Evolutionary conservation across 2,329 filamentous ascomycete genomes (phyloP).

Genomic region (Pseudogymnoascus sp.): DNA sequence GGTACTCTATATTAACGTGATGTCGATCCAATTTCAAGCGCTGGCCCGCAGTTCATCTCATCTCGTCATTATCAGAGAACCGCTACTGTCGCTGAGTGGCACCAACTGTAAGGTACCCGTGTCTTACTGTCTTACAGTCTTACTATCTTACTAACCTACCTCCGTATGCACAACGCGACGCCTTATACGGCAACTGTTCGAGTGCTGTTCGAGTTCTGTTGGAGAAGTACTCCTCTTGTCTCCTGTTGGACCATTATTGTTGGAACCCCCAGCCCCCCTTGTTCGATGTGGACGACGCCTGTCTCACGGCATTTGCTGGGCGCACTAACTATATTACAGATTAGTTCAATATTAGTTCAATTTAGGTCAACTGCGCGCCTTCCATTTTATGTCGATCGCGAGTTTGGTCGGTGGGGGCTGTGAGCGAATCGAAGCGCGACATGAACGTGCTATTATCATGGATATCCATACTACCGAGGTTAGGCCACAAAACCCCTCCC

Average conservation of each 20-base stretch:
- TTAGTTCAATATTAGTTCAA: background rate
- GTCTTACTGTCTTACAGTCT: background rate
- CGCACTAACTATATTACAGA: background rate
- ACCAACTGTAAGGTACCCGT: background rate
- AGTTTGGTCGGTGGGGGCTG: background rate
- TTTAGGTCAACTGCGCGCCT: background rate
- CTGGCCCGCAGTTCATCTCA: background rate
- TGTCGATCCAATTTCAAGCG: background rate
- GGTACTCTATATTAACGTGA: background rate
- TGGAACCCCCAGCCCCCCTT: background rate
- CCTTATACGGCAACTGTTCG: background rate
- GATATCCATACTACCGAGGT: background rate
- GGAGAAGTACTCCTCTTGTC: background rate
- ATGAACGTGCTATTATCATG: background rate
- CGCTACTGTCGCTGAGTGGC: background rate
- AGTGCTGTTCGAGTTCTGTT: conserved; percentile 1
- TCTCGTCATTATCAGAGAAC: background rate
- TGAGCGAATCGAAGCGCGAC: background rate
- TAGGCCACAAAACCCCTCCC: background rate
- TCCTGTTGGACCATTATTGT: background rate
- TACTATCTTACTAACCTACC: background rate
- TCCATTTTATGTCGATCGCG: background rate
- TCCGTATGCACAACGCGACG: background rate
- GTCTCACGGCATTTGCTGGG: conserved; percentile 1
- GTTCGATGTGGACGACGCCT: background rate